phyloP scores from a whole-genome alignment of 2,329 filamentous ascomycete genomes.

The Hysterium pulicare region DNA sequence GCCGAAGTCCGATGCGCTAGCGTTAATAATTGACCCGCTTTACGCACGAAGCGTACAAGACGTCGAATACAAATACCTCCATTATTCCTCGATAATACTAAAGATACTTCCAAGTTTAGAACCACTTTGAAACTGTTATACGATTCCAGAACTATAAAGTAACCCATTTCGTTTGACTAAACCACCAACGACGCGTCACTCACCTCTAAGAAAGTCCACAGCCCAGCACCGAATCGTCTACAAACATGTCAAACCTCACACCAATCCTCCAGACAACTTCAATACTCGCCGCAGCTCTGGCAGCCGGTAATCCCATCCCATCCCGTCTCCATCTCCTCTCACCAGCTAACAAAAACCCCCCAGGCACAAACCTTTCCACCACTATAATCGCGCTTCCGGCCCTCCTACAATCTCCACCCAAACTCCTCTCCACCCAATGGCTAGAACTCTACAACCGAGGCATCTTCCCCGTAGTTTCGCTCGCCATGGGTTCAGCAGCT shows the following conservation, averaged over 20 bases:
- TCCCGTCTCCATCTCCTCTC: background rate
- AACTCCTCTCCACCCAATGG: constrained; percentile 17
- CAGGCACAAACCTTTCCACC: constrained; percentile 17
- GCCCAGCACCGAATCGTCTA: too few species aligned
- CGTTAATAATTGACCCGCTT: too few species aligned
- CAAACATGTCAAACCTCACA: constrained; percentile 10
- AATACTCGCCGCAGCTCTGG: constrained; percentile 17
- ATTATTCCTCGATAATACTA: too few species aligned
- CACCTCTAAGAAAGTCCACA: too few species aligned
- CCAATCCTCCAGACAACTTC: constrained; percentile 16
- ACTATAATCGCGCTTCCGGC: constrained; percentile 17
- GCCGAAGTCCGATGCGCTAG: too few species aligned
- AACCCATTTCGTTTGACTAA: too few species aligned
- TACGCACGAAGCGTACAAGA: too few species aligned
- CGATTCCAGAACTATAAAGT: too few species aligned
- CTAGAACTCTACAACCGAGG: constrained; percentile 17
- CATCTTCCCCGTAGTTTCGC: constrained; percentile 15
- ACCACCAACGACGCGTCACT: too few species aligned
- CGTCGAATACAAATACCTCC: too few species aligned
- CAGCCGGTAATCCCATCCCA: constrained; percentile 11
- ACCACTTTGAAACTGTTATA: too few species aligned
- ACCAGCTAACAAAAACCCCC: background rate
- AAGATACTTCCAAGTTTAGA: too few species aligned
- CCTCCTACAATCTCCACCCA: constrained; percentile 9
- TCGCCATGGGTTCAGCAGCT: constrained; percentile 12